These are phyloP conservation scores for Graphilbum fragrans DNA, from an alignment of 2,329 filamentous ascomycete species.

Conservation along the genomic window DNA sequence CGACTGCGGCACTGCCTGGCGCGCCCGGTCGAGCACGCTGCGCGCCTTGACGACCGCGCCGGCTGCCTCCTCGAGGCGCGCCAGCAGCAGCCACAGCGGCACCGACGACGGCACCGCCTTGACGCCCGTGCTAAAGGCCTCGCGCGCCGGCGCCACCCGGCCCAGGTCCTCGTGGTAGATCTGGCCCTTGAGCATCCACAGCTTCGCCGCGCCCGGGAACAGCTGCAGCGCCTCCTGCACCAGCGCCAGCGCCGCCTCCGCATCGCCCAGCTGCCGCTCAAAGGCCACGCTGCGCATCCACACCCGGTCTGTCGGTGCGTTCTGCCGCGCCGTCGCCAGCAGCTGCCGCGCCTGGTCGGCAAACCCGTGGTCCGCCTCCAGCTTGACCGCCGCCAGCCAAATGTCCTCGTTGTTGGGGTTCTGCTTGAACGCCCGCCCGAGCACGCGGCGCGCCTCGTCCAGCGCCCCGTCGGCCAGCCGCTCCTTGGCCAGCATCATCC, in stretches of 20 bases:
- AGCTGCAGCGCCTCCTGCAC: constrained; percentile 76
- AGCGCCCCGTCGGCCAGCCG: constrained; percentile 84
- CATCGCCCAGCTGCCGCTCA: constrained; percentile 72
- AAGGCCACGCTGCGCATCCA: constrained; percentile 96
- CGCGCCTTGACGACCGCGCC: constrained; percentile 84
- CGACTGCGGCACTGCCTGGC: constrained; percentile 76
- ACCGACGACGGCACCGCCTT: constrained; percentile 77
- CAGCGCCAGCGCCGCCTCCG: constrained; percentile 72
- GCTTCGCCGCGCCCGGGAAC: constrained; percentile 75
- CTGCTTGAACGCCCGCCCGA: constrained; percentile 84
- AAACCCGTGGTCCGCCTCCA: constrained; percentile 83
- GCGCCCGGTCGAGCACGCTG: constrained; percentile 82
- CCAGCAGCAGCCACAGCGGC: constrained; percentile 79
- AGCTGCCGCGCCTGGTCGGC: constrained; percentile 72
- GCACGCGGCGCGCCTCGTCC: constrained; percentile 72
- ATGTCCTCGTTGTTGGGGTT: constrained; percentile 97
- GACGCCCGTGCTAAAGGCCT: constrained; percentile 81
- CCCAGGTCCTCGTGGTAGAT: constrained; percentile 75
- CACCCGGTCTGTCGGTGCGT: constrained; percentile 88
- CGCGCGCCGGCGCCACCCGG: constrained; percentile 72
- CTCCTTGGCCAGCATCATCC: constrained; percentile 93
- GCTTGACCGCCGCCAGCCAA: constrained; percentile 90
- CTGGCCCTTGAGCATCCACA: constrained; percentile 99
- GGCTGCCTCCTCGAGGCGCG: constrained; percentile 73
- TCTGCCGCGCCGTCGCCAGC: constrained; percentile 68